Percentiles rank a stretch among this genome's conserved stretches.
Evolutionary conservation across 1,284 basidiomycete species (phyloP).

Genomic region (Marasmius sp.): DNA sequence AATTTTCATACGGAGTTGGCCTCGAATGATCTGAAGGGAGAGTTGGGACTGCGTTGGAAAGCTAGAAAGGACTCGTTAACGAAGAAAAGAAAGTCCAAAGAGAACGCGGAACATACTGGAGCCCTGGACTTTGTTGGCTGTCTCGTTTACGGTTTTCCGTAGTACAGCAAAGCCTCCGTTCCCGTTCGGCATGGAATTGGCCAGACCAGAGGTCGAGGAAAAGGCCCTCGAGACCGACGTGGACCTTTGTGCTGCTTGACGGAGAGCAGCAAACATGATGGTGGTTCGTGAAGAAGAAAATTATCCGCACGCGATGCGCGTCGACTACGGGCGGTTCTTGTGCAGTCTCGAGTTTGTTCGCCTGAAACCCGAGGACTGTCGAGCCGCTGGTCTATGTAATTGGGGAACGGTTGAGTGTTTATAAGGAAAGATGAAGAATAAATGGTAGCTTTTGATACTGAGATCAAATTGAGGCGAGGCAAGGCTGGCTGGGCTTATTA

Average conservation of each 20-base stretch:
- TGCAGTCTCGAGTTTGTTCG: no score
- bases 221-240: neutral
- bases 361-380: no score
- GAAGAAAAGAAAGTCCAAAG: neutral
- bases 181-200: neutral
- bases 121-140: neutral
- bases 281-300: neutral
- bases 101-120: neutral
- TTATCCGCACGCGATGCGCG: neutral
- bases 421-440: no score
- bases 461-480: neutral
- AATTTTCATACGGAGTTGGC: constrained; percentile 20
- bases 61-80: neutral
- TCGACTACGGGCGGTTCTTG: neutral
- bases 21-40: constrained; percentile 24
- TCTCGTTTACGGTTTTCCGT: neutral
- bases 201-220: neutral
- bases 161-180: neutral
- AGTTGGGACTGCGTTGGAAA: constrained; percentile 4
- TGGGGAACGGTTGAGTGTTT: no score
- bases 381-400: no score
- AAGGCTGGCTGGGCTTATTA: neutral
- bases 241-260: neutral
- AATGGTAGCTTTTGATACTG: no score
- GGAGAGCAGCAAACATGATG: neutral